Conservation (phyloP, 208 protist genomes). For the Leishmania braziliensis region DNA sequence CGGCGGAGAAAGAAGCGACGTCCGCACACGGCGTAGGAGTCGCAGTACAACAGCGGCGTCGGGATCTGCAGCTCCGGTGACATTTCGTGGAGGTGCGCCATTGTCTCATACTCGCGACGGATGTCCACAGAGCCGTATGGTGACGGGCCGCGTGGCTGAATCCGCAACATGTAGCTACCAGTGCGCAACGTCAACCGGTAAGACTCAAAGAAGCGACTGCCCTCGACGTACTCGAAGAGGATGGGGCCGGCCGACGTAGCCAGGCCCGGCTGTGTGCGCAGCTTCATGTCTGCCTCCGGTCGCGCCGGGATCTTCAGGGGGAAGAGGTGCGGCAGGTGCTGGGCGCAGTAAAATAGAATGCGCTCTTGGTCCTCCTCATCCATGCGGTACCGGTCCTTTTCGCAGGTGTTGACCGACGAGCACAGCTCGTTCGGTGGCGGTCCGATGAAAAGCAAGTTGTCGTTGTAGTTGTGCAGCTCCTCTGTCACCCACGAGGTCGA, state of each 20-base stretch:
- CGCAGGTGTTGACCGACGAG: slow-evolving; percentile 30
- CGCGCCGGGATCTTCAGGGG: slow-evolving; percentile 45
- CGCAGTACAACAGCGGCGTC: slow-evolving; percentile 67
- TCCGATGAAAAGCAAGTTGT: slow-evolving; percentile 71
- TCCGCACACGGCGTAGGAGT: slow-evolving; percentile 67
- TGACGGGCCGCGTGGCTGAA: slow-evolving; percentile 62
- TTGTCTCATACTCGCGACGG: slow-evolving; percentile 68
- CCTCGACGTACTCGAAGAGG: slow-evolving; percentile 64
- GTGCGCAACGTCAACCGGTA: slow-evolving; percentile 78
- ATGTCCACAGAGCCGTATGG: slow-evolving; percentile 62
- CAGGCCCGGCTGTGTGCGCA: slow-evolving; percentile 54
- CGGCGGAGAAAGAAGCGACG: slow-evolving; percentile 71
- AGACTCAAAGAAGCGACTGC: slow-evolving; percentile 61
- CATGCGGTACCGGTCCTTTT: slow-evolving; percentile 51
- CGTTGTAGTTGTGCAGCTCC: slow-evolving; percentile 74
- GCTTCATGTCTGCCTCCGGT: slow-evolving; percentile 34
- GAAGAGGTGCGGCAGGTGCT: slow-evolving; percentile 76
- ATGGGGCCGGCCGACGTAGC: slow-evolving; percentile 70
- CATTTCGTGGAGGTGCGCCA: slow-evolving; percentile 56
- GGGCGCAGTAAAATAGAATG: slow-evolving; percentile 75
- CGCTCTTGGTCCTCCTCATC: slow-evolving; percentile 72
- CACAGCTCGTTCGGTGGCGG: slow-evolving; percentile 57
- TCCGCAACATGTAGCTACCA: slow-evolving; percentile 73
- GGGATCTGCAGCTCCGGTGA: slow-evolving; percentile 54
- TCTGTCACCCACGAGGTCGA: slow-evolving; percentile 68